A percentile compares a stretch with the other conserved stretches of the same genome.
Conservation (phyloP, 140 eudicot species). For the Cichorium intybus region DNA sequence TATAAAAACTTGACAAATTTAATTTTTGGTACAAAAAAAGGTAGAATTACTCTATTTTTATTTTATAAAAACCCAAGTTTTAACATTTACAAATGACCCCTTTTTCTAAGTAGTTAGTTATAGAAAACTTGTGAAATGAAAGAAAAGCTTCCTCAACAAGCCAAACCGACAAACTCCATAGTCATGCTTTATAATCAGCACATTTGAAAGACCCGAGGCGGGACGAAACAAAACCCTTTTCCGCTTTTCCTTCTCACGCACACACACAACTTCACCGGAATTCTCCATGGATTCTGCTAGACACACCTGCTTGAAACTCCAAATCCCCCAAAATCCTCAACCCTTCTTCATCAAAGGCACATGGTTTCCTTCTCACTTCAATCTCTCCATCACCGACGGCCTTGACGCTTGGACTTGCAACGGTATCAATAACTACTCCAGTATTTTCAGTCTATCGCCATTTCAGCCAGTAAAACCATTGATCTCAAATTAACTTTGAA, state of each 20-base stretch:
- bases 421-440: conserved; percentile 33
- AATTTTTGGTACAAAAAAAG: no score
- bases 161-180: not conserved
- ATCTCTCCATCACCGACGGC: conserved; percentile 69
- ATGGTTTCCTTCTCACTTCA: conserved; percentile 66
- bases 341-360: conserved; percentile 80
- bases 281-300: conserved; percentile 41
- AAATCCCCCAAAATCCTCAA: conserved; percentile 35
- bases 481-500: not conserved
- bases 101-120: no score
- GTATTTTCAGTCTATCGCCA: not conserved
- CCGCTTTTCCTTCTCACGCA: conserved; percentile 14
- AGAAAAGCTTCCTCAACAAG: not conserved
- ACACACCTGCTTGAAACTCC: conserved; percentile 80
- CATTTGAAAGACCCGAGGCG: conserved; percentile 9
- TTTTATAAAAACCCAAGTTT: no score
- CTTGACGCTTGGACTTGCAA: conserved; percentile 70
- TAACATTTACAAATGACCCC: no score
- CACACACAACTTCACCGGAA: not conserved
- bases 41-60: no score
- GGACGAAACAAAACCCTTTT: conserved; percentile 10
- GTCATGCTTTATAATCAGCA: not conserved
- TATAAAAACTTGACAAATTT: no score
- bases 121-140: no score
- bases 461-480: not conserved